Conservation (phyloP, 345 rosid species). For the Combretum micranthum region DNA sequence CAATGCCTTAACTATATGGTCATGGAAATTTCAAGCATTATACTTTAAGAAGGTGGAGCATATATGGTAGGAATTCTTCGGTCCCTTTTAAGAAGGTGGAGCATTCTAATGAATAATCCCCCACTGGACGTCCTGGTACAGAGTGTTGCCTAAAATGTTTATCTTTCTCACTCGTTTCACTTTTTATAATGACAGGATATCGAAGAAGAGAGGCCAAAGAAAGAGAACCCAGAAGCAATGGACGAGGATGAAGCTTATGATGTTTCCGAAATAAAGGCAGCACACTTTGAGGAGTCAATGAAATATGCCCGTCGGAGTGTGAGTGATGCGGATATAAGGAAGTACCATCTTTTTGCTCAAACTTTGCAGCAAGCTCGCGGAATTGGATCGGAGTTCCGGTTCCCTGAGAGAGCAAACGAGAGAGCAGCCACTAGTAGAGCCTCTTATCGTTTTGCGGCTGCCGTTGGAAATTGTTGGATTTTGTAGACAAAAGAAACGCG, state of each 20-base stretch:
- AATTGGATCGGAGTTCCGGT: conserved; percentile 74
- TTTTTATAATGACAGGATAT: conserved; percentile 47
- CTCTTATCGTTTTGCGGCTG: conserved; percentile 9
- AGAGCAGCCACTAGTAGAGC: conserved; percentile 50
- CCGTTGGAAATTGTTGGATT: conserved; percentile 34
- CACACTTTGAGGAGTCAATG: conserved; percentile 91
- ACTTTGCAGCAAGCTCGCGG: conserved; percentile 92
- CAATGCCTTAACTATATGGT: no score
- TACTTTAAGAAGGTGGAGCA: no score
- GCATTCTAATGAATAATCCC: no score
- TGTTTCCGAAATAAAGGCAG: conserved; percentile 72
- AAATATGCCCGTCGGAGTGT: conserved; percentile 85
- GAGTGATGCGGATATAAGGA: conserved; percentile 84
- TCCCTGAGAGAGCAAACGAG: conserved; percentile 45
- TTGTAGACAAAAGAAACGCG: no score
- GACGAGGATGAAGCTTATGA: conserved; percentile 81
- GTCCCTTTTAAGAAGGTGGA: no score
- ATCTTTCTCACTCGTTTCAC: not conserved
- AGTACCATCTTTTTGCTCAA: conserved; percentile 90
- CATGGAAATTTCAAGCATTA: no score
- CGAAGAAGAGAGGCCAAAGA: conserved; percentile 68
- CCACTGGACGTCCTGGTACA: no score
- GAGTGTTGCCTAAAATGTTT: no score
- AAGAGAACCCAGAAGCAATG: conserved; percentile 88
- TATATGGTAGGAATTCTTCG: no score